phyloP scores from a whole-genome alignment of 2,329 filamentous ascomycete species.

The Alternaria brassicicola region DNA sequence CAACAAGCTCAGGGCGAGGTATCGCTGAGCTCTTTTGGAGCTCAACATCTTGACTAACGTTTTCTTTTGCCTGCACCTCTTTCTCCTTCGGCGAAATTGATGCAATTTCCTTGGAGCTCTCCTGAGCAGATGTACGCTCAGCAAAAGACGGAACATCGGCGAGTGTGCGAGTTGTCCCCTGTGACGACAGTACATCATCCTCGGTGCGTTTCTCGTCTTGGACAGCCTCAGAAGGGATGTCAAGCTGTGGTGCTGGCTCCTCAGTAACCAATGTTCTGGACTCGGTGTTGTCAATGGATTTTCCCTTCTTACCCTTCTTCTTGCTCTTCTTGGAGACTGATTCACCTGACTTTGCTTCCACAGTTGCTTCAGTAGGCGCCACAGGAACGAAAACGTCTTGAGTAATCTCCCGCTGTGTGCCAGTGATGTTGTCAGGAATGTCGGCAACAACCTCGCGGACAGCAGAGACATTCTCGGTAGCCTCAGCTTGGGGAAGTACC shows the following conservation, averaged over 20 bases:
- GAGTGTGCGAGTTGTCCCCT: background rate
- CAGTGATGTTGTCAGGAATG: background rate
- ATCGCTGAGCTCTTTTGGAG: background rate
- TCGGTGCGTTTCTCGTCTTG: constrained; percentile 5
- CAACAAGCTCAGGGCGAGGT: background rate
- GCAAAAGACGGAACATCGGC: background rate
- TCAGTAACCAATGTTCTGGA: constrained; percentile 13
- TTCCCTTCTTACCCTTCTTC: constrained; percentile 34
- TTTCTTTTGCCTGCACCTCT: constrained; percentile 29
- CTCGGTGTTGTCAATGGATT: constrained; percentile 16
- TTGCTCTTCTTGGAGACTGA: constrained; percentile 28
- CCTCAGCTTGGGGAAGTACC: background rate
- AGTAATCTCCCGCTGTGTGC: constrained; percentile 6
- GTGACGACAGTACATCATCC: background rate
- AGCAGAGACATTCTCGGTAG: background rate
- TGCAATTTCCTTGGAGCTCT: background rate
- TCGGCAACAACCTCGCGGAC: background rate
- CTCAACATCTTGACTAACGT: constrained; percentile 9
- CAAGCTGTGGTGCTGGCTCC: constrained; percentile 9
- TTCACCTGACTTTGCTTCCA: constrained; percentile 9
- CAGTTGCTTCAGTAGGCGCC: constrained; percentile 2
- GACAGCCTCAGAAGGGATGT: constrained; percentile 2
- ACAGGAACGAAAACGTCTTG: constrained; percentile 7
- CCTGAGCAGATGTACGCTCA: background rate
- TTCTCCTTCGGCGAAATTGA: constrained; percentile 17